Base-by-base conservation (phyloP, 2,329 filamentous ascomycete genomes). In the Leptographium galeiforme region DNA sequence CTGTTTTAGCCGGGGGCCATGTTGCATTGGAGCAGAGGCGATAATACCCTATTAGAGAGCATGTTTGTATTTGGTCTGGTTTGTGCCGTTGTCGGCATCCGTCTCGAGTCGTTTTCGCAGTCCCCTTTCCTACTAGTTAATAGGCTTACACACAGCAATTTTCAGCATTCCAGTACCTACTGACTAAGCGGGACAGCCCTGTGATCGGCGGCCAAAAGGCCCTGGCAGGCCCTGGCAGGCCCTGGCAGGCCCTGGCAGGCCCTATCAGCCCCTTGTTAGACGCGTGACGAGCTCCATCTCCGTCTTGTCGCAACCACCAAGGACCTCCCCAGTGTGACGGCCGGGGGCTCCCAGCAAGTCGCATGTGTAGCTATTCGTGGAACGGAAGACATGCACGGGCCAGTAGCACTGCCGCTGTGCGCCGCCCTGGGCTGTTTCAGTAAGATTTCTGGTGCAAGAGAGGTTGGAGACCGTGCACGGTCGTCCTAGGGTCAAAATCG, bases 341-440 rank as follows among this genome's bases (percentile, higher is more conserved):
- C 5, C 25, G 25, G 25, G 25, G 25, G 25, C 25, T 25, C 25
- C 25, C 25, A 36, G 41, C 41, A 44, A 44, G 44, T 25, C 25
- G 16, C 38, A 51, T n/a, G 49, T 19, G 34, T 25, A 25, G 14
- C 50, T 48, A 44, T 44, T 44, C 41, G 25, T 44, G 25, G 41
- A 30, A 25, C 8, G 25, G 11, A 30, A 11, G 12, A 2, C 14
- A 2, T 41, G 16, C 40, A 14, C 12, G 40, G 36, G 13, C 48
- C 25, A 25, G 25, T 25, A 53, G 33, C 48, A 40, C 44, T 13
- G 43, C 41, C 34, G 41, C 48, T 46, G 25, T 46, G 44, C 25
- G 32, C 39, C 18, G 36, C 16, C 32, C 39, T 38, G 38, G 34
- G 18, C 43, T 38, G 49, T 55, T 55, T 53, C 50, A 53, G 43